These are phyloP conservation scores for Suillus sp. DNA, from an alignment of 768 basidiomycete species.

Conservation along the genomic window DNA sequence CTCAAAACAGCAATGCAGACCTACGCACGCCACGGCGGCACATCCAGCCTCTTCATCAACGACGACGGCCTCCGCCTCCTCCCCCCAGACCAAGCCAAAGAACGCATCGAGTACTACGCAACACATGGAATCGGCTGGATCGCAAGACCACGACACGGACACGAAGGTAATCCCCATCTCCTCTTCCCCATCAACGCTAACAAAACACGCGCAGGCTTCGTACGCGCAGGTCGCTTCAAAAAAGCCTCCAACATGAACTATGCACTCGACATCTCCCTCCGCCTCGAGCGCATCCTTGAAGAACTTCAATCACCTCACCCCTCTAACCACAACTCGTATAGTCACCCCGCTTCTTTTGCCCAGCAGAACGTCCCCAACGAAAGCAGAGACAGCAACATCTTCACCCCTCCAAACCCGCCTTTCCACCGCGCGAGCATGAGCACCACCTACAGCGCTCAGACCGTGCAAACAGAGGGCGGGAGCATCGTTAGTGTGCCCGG, in stretches of 20 bases:
- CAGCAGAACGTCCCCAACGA: constrained; percentile 9
- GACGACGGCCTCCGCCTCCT: constrained; percentile 64
- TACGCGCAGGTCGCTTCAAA: constrained; percentile 79
- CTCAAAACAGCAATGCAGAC: constrained; percentile 64
- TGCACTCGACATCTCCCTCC: constrained; percentile 50
- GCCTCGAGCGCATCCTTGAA: constrained; percentile 35
- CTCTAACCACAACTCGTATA: constrained; percentile 8
- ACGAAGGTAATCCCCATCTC: constrained; percentile 41
- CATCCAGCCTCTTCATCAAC: constrained; percentile 58
- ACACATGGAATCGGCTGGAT: constrained; percentile 62
- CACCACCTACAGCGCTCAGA: constrained; percentile 28
- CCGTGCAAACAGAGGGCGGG: constrained; percentile 4
- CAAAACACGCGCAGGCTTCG: constrained; percentile 40
- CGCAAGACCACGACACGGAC: constrained; percentile 56
- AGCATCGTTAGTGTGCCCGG: constrained; percentile 15
- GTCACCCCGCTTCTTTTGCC: constrained; percentile 28
- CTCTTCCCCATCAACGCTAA: constrained; percentile 50
- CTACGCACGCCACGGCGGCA: constrained; percentile 67
- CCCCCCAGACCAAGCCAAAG: constrained; percentile 45
- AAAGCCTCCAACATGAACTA: constrained; percentile 95
- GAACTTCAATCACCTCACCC: constrained; percentile 28
- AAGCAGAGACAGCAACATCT: not conserved
- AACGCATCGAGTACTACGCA: constrained; percentile 54
- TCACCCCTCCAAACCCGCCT: constrained; percentile 2
- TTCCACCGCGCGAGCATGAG: constrained; percentile 20